Evolutionary conservation across 441 rosid species (phyloP), one percentile per base, ranked within the genome.

Genomic region (Erysimum cheiri): DNA sequence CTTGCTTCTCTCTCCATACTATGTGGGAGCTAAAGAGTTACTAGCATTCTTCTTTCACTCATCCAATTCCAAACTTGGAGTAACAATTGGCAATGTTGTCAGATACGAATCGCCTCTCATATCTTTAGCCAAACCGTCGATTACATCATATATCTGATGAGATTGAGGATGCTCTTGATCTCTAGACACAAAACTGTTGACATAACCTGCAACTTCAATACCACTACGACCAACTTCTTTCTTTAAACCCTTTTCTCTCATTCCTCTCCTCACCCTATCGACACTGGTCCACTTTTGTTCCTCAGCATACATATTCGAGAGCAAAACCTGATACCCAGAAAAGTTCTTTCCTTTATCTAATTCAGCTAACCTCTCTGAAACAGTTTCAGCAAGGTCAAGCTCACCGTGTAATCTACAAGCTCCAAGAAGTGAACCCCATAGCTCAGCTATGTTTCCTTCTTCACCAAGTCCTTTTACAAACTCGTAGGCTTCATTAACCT

Each of bases 351-450:
- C 80, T 43, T 61, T 60, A 64, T 80, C 89, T 78, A 87, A 39
- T 71, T 79, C 75, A 64, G 69, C 79, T 78, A 93, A 66, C 76
- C 78, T 88, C 72, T 76, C 77, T 13, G 88, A 83, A 62, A 93
- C 85, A 68, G 71, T 60, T 75, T 87, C 89, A 41, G 84, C 93
- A 39, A 93, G 74, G 64, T 86, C 89, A 72, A 75, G 70, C 71
- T 81, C 73, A 60, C 83, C 82, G 64, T 90, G 90, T 63, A 88
- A 72, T 76, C 86, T 86, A 74, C 98, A 93, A 59, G 96, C 83
- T 10, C 88, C 91, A 50, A 90, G 92, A 62, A 93, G 70, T 47
- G 97, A 87, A 54, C 92, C 98, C 96, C 97, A 90, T 56, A 90
- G 82, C 84, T 88, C 91, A 73, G 80, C 53, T 41, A 81, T 71